Base-by-base conservation (phyloP, 208 protist genomes). In the Crithidia thermophila region DNA sequence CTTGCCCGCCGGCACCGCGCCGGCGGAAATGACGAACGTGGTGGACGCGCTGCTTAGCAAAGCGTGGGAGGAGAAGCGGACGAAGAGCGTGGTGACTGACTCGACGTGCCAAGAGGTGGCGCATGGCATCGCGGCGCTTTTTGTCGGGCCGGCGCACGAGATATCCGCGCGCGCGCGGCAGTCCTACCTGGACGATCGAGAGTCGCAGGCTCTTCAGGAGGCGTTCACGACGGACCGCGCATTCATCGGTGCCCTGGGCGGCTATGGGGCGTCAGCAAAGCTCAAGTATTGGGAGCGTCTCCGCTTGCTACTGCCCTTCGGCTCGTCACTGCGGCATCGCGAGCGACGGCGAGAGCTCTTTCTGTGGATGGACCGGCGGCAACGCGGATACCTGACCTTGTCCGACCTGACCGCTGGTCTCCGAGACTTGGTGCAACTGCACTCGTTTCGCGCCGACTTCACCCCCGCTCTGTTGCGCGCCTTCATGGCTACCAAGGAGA, bases 401-500 rank as follows among this genome's bases (percentile, higher is more conserved):
- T 49, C 65, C 13, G 81, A 90, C 65, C 43, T 90, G 7, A 46
- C 77, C 30, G 64, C 34, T 9, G 81, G 78, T 21, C 49, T 86
- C 42, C 67, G 61, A 28, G 82, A 87, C 33, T 53, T 81, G 37
- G 64, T 88, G 40, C 70, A 66, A 25, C 67, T 88, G 51, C 51
- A 87, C 30, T 58, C 76, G 3, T 88, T 82, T 46, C 79, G 81
- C 18, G 58, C 75, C 10, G 81, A 91, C 40, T 68, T 87, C 25
- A 59, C 77, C 21, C 75, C 82, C 7, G 69, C 77, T 10, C 53
- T 85, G 21, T 76, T 84, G 58, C 77, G 77, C 13, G 67, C 81
- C 55, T 87, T 87, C 34, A 74, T 74, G 55, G 77, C 77, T 5
- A 84, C 82, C 9, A 86, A 85, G 63, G 73, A 85, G 58, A 50